Conservation (phyloP, 345 rosid species). For the Kernera saxatilis region DNA sequence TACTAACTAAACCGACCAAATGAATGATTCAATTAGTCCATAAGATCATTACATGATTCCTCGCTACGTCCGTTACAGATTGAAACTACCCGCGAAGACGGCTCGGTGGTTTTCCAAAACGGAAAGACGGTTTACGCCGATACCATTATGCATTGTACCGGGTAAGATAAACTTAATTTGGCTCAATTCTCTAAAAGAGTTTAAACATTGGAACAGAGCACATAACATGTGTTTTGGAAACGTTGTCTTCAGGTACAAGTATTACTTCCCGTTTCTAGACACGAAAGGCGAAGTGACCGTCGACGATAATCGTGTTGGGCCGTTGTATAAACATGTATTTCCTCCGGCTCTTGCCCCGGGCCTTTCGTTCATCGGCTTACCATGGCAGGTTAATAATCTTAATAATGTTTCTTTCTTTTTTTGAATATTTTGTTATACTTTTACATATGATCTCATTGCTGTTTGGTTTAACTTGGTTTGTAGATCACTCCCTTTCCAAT, state of each 20-base stretch:
- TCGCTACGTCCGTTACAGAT: constrained; percentile 43
- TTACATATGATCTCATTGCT: background rate
- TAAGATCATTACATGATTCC: background rate
- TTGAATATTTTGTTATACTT: background rate
- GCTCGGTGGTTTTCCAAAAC: constrained; percentile 53
- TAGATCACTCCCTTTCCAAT: constrained; percentile 35
- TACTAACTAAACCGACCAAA: constrained; percentile 22
- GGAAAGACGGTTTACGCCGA: constrained; percentile 51
- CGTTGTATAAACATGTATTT: constrained; percentile 76
- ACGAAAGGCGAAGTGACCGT: constrained; percentile 62
- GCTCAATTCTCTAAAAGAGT: background rate
- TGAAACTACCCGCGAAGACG: constrained; percentile 48
- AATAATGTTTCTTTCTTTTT: background rate
- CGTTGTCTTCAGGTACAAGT: constrained; percentile 60
- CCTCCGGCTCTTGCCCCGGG: constrained; percentile 67
- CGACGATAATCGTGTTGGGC: constrained; percentile 84
- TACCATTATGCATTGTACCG: constrained; percentile 77
- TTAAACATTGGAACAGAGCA: background rate
- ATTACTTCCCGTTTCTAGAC: constrained; percentile 83
- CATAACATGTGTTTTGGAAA: background rate
- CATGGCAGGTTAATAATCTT: constrained; percentile 56
- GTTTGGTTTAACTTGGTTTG: background rate
- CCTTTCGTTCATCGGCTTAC: constrained; percentile 82
- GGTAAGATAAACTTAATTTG: constrained; percentile 38
- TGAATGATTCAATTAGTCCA: background rate